These are phyloP conservation scores for Leccinum incarnatum DNA, from an alignment of 768 basidiomycete species.

Conservation along the genomic window DNA sequence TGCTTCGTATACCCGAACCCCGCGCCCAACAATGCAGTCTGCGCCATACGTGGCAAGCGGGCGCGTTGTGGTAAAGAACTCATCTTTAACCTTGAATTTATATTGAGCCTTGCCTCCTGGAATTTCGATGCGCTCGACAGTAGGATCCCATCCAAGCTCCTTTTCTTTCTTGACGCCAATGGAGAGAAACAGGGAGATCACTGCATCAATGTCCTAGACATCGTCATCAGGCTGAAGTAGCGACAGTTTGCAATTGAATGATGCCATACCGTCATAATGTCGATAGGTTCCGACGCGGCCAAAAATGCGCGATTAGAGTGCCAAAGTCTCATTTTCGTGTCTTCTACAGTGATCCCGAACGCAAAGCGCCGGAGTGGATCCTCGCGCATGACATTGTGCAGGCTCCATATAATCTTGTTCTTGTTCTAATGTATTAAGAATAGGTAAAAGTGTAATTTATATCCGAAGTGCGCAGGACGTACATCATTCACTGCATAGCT, in stretches of 20 bases:
- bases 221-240: too few species aligned
- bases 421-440: constrained; percentile 3
- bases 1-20: constrained; percentile 1
- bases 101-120: background rate
- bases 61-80: background rate
- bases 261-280: background rate
- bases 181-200: too few species aligned
- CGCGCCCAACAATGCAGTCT: background rate
- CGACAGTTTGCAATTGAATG: too few species aligned
- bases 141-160: constrained; percentile 11
- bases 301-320: constrained; percentile 1
- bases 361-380: background rate
- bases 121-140: background rate
- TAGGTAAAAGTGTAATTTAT: background rate
- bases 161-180: too few species aligned
- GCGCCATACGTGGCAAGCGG: constrained; percentile 1
- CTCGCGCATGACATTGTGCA: constrained; percentile 2
- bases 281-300: background rate
- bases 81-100: background rate
- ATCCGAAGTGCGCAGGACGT: too few species aligned
- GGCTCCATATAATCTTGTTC: constrained; percentile 25
- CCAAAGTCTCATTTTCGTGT: constrained; percentile 28
- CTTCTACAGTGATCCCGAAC: background rate
- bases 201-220: too few species aligned
- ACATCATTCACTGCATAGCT: too few species aligned